Evolutionary conservation across 2,329 filamentous ascomycete genomes (phyloP).

Genomic region (Nothopassalora personata): DNA sequence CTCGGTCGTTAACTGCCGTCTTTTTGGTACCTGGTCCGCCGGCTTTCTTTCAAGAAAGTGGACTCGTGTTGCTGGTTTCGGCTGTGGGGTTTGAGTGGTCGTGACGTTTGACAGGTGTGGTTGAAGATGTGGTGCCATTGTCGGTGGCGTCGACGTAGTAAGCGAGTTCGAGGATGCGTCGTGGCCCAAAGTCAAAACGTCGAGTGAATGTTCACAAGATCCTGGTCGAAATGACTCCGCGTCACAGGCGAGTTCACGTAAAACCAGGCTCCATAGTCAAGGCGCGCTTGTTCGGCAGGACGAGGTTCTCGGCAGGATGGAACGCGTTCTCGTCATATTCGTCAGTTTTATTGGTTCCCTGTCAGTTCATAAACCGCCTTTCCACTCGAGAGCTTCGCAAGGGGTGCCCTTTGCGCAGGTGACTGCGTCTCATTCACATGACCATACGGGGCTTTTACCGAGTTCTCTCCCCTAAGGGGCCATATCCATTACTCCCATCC

Average conservation of each 20-base stretch:
- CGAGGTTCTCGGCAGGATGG: no score
- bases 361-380: background rate
- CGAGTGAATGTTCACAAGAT: background rate
- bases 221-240: background rate
- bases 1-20: no score
- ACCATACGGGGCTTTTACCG: slow-evolving; percentile 5
- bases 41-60: no score
- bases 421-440: background rate
- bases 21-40: no score
- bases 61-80: no score
- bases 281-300: no score
- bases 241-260: background rate
- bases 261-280: no score
- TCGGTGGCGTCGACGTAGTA: no score
- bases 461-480: background rate
- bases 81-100: background rate
- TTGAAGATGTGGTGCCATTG: no score
- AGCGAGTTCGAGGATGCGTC: no score
- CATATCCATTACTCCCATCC: background rate
- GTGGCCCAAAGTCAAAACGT: background rate
- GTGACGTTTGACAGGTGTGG: no score
- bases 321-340: background rate
- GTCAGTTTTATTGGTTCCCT: background rate
- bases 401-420: background rate
- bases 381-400: no score